These are phyloP conservation scores for Pisolithus orientalis DNA, from an alignment of 768 basidiomycete genomes.

Conservation along the genomic window DNA sequence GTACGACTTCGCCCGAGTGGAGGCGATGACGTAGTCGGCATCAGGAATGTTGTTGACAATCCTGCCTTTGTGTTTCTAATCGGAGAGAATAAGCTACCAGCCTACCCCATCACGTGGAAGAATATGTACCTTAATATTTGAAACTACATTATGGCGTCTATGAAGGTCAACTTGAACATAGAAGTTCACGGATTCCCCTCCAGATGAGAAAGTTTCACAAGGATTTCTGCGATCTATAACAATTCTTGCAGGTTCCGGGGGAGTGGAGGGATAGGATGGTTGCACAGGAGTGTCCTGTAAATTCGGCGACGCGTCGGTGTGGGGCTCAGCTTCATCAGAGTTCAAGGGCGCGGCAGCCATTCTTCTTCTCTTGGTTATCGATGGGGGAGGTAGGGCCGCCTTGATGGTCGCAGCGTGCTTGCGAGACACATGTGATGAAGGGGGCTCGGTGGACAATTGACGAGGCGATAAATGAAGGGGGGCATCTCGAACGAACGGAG, in stretches of 20 bases:
- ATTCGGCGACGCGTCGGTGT: constrained; percentile 11
- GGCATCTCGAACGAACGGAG: constrained; percentile 1
- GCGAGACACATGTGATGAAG: constrained; percentile 13
- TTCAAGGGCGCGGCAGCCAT: constrained; percentile 13
- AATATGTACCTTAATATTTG: constrained; percentile 52
- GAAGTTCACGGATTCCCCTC: constrained; percentile 43
- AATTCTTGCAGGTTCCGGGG: constrained; percentile 7
- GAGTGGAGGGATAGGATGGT: constrained; percentile 9
- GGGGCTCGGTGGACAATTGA: constrained; percentile 2
- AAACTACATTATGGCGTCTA: constrained; percentile 44
- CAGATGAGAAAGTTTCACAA: constrained; percentile 38
- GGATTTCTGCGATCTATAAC: constrained; percentile 13
- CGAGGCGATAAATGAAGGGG: constrained; percentile 3
- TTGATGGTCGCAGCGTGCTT: constrained; percentile 16
- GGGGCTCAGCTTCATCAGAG: constrained; percentile 11
- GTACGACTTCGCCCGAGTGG: constrained; percentile 45
- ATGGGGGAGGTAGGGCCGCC: constrained; percentile 13
- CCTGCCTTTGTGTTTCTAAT: constrained; percentile 60
- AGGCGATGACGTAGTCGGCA: constrained; percentile 60
- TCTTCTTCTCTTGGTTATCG: constrained; percentile 25
- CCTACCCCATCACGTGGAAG: background rate
- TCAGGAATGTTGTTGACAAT: constrained; percentile 46
- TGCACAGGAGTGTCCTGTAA: constrained; percentile 6
- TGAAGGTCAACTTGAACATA: constrained; percentile 66
- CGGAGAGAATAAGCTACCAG: background rate